A percentile compares a stretch with the other conserved stretches of the same genome.
Evolutionary conservation across 495 filamentous ascomycete genomes (phyloP).

Genomic region (Tuber microsphaerosporum): DNA sequence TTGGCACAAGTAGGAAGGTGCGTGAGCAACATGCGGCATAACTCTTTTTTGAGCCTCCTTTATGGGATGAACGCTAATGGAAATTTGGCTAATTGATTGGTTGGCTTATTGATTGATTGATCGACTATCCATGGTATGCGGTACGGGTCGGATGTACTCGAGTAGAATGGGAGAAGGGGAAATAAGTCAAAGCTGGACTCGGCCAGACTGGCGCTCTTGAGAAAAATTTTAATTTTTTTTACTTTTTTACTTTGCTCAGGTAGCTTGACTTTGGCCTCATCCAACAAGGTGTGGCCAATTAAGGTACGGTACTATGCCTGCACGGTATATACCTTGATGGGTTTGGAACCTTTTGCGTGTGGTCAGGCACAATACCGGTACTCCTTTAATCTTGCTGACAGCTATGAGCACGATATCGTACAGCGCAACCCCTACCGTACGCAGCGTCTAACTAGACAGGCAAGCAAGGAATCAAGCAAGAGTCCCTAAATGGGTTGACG

Average conservation of each 20-base stretch:
- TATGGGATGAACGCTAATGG: neutral
- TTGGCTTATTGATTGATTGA: neutral
- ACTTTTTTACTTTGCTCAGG: neutral
- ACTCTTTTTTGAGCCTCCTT: neutral
- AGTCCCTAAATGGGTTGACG: neutral
- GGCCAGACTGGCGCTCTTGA: neutral
- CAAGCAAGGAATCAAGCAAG: neutral
- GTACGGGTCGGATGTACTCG: conserved; percentile 1
- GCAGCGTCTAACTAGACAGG: too few species aligned
- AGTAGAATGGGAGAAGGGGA: neutral
- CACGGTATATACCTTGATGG: neutral
- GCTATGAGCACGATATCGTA: too few species aligned
- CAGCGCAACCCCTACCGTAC: too few species aligned
- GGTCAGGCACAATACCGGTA: neutral
- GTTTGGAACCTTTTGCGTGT: neutral
- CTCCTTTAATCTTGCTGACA: neutral
- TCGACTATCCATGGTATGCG: neutral
- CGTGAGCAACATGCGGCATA: neutral
- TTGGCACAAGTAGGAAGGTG: neutral
- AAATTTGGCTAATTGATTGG: neutral
- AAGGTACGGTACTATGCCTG: neutral
- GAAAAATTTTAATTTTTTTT: neutral
- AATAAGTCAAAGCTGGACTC: neutral
- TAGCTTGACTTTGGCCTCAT: neutral
- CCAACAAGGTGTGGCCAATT: neutral